Percentiles rank a stretch among this genome's conserved stretches.
Evolutionary conservation across 306 rosid species (phyloP).

Genomic region (Cajanus cajan): DNA sequence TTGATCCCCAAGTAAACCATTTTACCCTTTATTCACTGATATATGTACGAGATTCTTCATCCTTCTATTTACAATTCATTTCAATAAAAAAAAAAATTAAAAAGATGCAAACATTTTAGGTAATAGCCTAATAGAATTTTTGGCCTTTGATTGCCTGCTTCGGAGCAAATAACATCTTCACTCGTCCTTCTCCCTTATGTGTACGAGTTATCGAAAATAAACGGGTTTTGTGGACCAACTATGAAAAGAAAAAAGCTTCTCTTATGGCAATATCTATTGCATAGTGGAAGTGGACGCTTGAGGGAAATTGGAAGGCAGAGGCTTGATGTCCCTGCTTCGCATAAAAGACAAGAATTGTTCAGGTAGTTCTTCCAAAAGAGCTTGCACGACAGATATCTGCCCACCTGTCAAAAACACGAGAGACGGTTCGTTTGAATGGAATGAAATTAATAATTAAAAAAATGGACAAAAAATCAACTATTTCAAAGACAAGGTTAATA

Average conservation of each 20-base stretch:
- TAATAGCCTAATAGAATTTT: not conserved
- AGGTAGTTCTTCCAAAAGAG: slow-evolving; percentile 82
- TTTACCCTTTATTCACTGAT: not conserved
- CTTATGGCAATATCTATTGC: not conserved
- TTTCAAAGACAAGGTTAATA: not conserved
- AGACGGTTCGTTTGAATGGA: not conserved
- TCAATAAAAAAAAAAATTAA: not conserved
- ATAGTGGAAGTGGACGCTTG: slow-evolving; percentile 10
- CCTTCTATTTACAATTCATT: slow-evolving; percentile 12
- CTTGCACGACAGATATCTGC: slow-evolving; percentile 56
- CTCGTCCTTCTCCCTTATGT: no score
- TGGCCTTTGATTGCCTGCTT: not conserved
- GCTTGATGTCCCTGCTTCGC: slow-evolving; percentile 61
- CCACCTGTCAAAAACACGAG: slow-evolving; percentile 44
- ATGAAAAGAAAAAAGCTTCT: no score
- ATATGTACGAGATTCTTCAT: not conserved
- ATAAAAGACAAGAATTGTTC: slow-evolving; percentile 70
- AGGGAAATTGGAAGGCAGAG: slow-evolving; percentile 24
- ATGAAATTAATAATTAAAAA: not conserved
- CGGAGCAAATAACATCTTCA: not conserved
- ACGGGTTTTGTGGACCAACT: not conserved
- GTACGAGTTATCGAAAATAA: not conserved
- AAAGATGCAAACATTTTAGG: not conserved
- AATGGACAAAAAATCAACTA: not conserved
- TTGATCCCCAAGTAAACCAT: not conserved